Base-by-base conservation (phyloP, 106 monocot species). In the Xerophyta viscosa region DNA sequence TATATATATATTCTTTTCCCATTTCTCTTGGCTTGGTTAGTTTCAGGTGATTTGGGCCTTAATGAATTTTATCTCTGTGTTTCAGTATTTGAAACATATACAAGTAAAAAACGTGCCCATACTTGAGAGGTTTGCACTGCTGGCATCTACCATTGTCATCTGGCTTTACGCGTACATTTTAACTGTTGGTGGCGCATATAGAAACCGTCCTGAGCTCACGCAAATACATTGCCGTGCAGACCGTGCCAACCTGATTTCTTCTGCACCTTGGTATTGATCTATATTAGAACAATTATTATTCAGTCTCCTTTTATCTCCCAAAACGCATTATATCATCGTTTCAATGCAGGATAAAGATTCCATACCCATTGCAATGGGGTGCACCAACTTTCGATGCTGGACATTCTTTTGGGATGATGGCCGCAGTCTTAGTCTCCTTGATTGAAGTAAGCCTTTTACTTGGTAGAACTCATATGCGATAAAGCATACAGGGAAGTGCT, bases 371-470 rank as follows among this genome's bases (percentile, higher is more conserved):
- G 48, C 86, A 98, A 52, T 98, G 96, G 96, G 96, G 96, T 3
- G 79, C 96, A 2, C 96, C 96, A 8, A 98, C 82, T 9, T 98
- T 98, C 54, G 76, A 86, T 62, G 86, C 96, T 18, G 86, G 90
- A 1, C 96, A 98, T 58, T 57, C 79, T 2, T 85, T 98, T 22
- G 96, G 89, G 49, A 89, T 98, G 85, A 98, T 98, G 96, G 89
- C 96, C 17, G 96, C 89, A 1, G 96, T 80, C 41, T 54, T 98
- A 15, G 96, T 90, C 15, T 86, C 96, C 17, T 57, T 98, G 20
- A 63, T 82, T 33, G 96, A 98, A 82, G 96, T 96, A 68, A 67
- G n/a, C n/a, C n/a, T n/a, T n/a, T n/a, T n/a, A n/a, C n/a, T n/a
- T n/a, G n/a, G n/a, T n/a, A n/a, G 39, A 39, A 39, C 10, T 39